phyloP scores from a whole-genome alignment of 1,284 basidiomycete species.

The Vanrija humicola region DNA sequence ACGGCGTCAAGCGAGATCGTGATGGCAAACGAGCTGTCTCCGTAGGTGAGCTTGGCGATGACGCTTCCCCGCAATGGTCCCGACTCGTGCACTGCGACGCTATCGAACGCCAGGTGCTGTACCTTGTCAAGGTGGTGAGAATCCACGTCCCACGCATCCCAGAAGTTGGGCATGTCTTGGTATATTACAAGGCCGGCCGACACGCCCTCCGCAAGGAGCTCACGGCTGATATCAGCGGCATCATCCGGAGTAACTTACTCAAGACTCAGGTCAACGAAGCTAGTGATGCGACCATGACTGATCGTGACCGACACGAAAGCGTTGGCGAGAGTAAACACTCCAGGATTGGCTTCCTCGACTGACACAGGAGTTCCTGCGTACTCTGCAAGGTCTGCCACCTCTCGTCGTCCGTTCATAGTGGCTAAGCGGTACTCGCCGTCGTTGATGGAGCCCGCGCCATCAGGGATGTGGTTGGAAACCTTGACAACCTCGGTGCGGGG shows the following conservation, averaged over 20 bases:
- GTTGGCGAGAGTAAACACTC: not conserved
- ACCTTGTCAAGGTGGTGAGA: slow-evolving; percentile 81
- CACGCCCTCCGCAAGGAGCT: slow-evolving; percentile 66
- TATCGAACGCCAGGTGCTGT: slow-evolving; percentile 63
- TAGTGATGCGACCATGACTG: slow-evolving; percentile 71
- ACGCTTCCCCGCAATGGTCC: slow-evolving; percentile 75
- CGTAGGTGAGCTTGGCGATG: slow-evolving; percentile 65
- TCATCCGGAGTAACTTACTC: slow-evolving; percentile 18
- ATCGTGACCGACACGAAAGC: slow-evolving; percentile 56
- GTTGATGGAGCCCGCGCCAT: too few species aligned
- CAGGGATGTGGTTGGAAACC: not conserved
- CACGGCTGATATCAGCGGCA: slow-evolving; percentile 56
- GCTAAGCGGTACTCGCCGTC: not conserved
- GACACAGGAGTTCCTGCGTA: not conserved
- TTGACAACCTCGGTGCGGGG: not conserved
- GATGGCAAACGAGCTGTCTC: slow-evolving; percentile 60
- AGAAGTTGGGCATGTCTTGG: slow-evolving; percentile 60
- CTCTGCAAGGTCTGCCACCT: not conserved
- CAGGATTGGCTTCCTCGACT: not conserved
- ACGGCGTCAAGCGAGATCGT: slow-evolving; percentile 81
- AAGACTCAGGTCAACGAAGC: slow-evolving; percentile 61
- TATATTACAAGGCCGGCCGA: slow-evolving; percentile 81
- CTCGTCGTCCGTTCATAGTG: not conserved
- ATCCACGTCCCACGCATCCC: slow-evolving; percentile 68
- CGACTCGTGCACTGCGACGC: slow-evolving; percentile 64